Evolutionary conservation across 371 early-diverging fungal genomes (phyloP).

Genomic region (Lichtheimia corymbifera): DNA sequence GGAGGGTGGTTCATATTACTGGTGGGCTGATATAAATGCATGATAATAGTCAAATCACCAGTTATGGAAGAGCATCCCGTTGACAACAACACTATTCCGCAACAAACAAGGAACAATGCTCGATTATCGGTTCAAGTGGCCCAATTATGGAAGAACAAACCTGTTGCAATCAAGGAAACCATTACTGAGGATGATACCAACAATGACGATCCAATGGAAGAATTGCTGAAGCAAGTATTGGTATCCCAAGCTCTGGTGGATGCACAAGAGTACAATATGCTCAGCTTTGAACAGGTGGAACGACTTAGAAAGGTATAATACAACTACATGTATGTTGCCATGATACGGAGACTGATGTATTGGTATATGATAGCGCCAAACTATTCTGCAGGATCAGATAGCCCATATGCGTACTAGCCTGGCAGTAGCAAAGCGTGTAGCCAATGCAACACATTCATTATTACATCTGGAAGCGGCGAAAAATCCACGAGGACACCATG

Average conservation of each 20-base stretch:
- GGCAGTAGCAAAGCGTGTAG: constrained; percentile 29
- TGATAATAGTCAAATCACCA: neutral
- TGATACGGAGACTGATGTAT: neutral
- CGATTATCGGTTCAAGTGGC: constrained; percentile 28
- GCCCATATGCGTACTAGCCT: constrained; percentile 14
- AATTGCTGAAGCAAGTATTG: constrained; percentile 56
- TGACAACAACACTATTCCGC: neutral
- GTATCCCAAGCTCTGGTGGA: constrained; percentile 67
- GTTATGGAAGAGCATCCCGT: neutral
- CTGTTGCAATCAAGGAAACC: constrained; percentile 2
- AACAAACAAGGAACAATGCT: constrained; percentile 14
- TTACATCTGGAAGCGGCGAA: constrained; percentile 41
- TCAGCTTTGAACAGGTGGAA: constrained; percentile 58
- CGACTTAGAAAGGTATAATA: constrained; percentile 50
- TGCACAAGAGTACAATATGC: constrained; percentile 55
- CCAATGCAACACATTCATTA: constrained; percentile 44
- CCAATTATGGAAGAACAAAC: constrained; percentile 34
- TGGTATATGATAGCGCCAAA: constrained; percentile 17
- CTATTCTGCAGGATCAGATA: constrained; percentile 20
- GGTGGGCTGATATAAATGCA: neutral
- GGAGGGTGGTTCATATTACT: neutral
- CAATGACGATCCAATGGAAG: constrained; percentile 31
- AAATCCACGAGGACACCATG: constrained; percentile 34
- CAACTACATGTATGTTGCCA: neutral
- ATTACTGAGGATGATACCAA: neutral